phyloP scores from a whole-genome alignment of 768 basidiomycete species.

The Macrolepiota fuliginosa region DNA sequence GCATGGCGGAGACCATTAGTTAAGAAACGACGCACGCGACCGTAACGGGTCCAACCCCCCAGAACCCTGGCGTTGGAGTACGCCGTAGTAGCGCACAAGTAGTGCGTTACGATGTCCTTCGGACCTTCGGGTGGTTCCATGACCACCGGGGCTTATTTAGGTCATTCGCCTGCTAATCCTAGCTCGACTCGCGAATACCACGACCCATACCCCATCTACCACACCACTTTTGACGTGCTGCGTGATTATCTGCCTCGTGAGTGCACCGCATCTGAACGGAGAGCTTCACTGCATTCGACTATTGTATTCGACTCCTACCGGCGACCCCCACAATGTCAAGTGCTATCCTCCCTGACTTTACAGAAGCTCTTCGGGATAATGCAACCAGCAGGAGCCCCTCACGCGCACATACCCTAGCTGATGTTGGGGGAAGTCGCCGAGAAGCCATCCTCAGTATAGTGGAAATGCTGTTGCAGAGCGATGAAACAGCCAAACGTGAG shows the following conservation, averaged over 20 bases:
- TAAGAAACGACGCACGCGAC: no score
- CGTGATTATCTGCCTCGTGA: background rate
- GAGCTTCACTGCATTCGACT: background rate
- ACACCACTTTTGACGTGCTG: background rate
- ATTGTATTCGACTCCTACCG: background rate
- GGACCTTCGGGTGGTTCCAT: background rate
- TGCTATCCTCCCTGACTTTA: slow-evolving; percentile 11
- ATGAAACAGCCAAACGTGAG: slow-evolving; percentile 29
- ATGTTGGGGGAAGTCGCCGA: slow-evolving; percentile 25
- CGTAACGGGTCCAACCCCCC: no score
- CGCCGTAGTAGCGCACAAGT: no score
- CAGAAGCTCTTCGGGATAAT: slow-evolving; percentile 5
- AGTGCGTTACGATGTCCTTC: no score
- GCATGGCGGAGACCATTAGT: no score
- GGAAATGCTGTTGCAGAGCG: slow-evolving; percentile 44
- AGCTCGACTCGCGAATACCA: background rate
- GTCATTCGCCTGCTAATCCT: background rate
- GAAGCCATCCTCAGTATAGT: slow-evolving; percentile 50
- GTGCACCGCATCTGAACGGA: background rate
- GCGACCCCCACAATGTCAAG: background rate
- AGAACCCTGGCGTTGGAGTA: no score
- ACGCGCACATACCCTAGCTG: background rate
- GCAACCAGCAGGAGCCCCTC: background rate
- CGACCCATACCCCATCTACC: background rate
- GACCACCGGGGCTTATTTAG: background rate